Conservation (phyloP, 305 asterid species). For the Plantago lanceolata region DNA sequence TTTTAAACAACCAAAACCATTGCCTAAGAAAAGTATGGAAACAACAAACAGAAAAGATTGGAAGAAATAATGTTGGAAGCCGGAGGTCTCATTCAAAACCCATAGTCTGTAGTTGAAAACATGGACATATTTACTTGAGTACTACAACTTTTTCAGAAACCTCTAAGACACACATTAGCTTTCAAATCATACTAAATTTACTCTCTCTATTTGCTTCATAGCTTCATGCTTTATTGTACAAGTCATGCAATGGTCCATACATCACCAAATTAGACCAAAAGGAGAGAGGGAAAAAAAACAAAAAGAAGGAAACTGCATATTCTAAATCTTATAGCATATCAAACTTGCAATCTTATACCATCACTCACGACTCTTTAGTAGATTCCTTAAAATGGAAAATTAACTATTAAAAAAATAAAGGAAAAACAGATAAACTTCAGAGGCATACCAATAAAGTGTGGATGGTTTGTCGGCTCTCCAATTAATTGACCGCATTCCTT, state of each 20-base stretch:
- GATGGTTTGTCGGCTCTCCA: conserved; percentile 98
- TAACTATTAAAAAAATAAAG: conserved; percentile 14
- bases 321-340: too few species aligned
- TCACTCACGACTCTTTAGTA: background rate
- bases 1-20: conserved; percentile 6
- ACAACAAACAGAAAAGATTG: conserved; percentile 9
- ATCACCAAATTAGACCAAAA: background rate
- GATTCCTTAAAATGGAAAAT: conserved; percentile 13
- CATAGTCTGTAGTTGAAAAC: background rate
- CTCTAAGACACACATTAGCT: background rate
- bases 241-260: background rate
- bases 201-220: background rate
- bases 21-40: conserved; percentile 1
- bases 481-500: conserved; percentile 83
- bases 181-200: background rate
- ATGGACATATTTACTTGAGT: background rate
- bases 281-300: too few species aligned
- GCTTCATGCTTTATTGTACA: background rate
- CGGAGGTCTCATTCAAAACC: conserved; percentile 1
- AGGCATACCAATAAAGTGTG: conserved; percentile 77
- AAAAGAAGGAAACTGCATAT: too few species aligned
- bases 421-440: conserved; percentile 23
- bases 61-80: background rate
- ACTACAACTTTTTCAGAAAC: background rate
- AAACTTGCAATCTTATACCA: too few species aligned